Evolutionary conservation across 2,329 filamentous ascomycete species (phyloP), one percentile per base, ranked within the genome.

Genomic region (Aureobasidium uvarum): DNA sequence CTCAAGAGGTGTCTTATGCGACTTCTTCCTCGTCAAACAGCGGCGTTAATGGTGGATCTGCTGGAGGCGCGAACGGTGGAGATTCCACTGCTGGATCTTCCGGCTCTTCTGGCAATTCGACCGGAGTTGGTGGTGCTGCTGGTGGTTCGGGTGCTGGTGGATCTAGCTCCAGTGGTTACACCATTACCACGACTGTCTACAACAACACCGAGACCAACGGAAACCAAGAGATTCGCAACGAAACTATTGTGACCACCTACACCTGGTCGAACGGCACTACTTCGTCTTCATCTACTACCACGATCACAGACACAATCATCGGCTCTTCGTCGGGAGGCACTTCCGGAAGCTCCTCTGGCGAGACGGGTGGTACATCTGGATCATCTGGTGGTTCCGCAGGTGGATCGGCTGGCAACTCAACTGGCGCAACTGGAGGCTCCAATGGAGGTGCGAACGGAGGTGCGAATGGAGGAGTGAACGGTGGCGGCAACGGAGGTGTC

Each of bases 1-100:
- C 72, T 1, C 69, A 55, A 8, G 65, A 72, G 11, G 72, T 71
- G 31, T 69, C 66, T 6, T 68, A 68, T 31, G 68, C 70, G 5
- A 68, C 68, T 36, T 71, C 71, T 2, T 66, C 67, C 7, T 62
- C 68, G 5, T 59, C 69, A 1, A 54, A 68, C 25, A 67, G 67
- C 25, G 36, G 16, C 13, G 18, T 23, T 16, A 62, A 41, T 14
- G 45, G 58, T 18, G 71, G 70, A 48, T 65, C 66, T n/a, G 67
- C 66, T 31, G 67, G 62, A 45, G 67, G 39, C 39, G 23, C n/a
- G 7, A 25, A 38, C 25, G 69, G 69, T 59, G 62, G 52, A 23
- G 59, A 39, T 36, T 51, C 28, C n/a, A 14, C 38, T 25, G 41
- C 38, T 56, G 46, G 43, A 23, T 62, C 46, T 46, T 28, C n/a